Evolutionary conservation across 306 rosid genomes (phyloP), one percentile per base, ranked within the genome.

Genomic region (Betula pendula): DNA sequence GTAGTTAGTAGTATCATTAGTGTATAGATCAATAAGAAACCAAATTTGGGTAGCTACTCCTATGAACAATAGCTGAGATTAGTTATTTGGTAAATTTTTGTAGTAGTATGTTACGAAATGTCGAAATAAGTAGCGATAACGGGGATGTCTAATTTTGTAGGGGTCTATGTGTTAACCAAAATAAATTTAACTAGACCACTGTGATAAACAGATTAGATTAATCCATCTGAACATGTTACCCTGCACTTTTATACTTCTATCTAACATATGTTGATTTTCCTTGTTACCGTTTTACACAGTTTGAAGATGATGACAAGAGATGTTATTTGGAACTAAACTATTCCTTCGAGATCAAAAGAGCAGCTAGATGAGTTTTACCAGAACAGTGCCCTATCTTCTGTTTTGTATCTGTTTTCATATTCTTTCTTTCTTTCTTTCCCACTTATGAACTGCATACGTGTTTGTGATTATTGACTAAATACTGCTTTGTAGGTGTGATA

Each of bases 241-340:
- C 15, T 45, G 14, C 49, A 59, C 67, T 59, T 13, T 6, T 59
- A 5, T 27, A 59, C 15, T 59, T 59, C 27, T 9, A 27, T 14
- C 6, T 27, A 17, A 58, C 65, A 58, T 25, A 38, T 38, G 17
- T 40, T 56, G 9, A 33, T 71, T n/a, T 27, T 33, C 58, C 47
- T 1, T 17, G 5, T 40, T 68, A 24, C 15, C 10, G 19, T 70
- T 65, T 68, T 27, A 7, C 25, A 40, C 82, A 88, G 92, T 88
- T 88, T 24, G 88, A 85, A 83, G 92, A 88, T 42, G 92, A 88
- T 70, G 92, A 88, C 73, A 77, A 65, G 75, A 84, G 88, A 84
- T 77, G 89, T 70, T 80, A 85, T 74, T 68, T 88, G 87, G 89
- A 85, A 71, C 86, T 88, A 14, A 59, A 75, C 31, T 88, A 88